Conservation (phyloP, 257 asterid genomes). For the Forsythia suspensa region DNA sequence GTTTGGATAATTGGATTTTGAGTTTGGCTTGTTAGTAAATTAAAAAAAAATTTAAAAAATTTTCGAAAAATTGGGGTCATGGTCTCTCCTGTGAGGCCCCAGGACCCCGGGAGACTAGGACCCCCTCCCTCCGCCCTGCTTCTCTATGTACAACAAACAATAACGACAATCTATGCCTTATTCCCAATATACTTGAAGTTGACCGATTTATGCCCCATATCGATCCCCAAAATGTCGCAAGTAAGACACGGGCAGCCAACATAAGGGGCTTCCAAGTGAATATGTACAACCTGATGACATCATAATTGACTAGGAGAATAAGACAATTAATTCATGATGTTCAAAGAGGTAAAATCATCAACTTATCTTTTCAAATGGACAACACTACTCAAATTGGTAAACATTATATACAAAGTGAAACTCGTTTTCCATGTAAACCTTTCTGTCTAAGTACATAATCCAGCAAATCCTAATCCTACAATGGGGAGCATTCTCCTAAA, state of each 20-base stretch:
- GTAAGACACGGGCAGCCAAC: neutral
- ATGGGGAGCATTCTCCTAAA: neutral
- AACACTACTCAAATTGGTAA: conserved; percentile 4
- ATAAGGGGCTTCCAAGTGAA: neutral
- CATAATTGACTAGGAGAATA: conserved; percentile 6
- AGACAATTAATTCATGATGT: neutral
- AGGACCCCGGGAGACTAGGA: no score
- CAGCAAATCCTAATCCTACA: conserved; percentile 6
- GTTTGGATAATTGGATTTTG: no score
- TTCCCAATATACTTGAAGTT: neutral
- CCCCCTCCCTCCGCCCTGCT: no score
- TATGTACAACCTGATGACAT: neutral
- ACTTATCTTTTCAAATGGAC: conserved; percentile 3
- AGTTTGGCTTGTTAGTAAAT: no score
- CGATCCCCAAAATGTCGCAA: neutral
- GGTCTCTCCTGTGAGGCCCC: no score
- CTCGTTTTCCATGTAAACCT: conserved; percentile 9
- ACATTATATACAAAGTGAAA: neutral
- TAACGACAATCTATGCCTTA: neutral
- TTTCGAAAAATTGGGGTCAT: no score
- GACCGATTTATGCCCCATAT: neutral
- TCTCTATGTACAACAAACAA: neutral
- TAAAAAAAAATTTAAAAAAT: no score
- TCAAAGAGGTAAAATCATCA: conserved; percentile 3
- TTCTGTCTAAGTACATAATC: conserved; percentile 8